A percentile compares a stretch with the other conserved stretches of the same genome.
These are phyloP conservation scores for Mycena chlorophos DNA, from an alignment of 768 basidiomycete genomes.

Conservation along the genomic window DNA sequence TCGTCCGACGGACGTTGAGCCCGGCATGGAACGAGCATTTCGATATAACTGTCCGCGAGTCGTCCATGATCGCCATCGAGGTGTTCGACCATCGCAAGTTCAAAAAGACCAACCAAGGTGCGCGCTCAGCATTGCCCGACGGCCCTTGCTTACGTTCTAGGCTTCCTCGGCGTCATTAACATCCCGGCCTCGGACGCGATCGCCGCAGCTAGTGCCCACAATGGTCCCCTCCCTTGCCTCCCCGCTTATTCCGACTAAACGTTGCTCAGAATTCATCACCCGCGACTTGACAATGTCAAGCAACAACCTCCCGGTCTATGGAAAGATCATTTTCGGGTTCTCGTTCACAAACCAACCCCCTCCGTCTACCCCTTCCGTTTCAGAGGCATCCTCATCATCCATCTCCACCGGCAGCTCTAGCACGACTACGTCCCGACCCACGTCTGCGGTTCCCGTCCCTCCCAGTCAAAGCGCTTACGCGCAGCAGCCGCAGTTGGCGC, in stretches of 20 bases:
- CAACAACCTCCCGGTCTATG: conserved; percentile 78
- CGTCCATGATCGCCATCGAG: conserved; percentile 78
- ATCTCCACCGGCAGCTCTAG: not conserved
- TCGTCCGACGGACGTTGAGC: conserved; percentile 65
- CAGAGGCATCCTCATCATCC: conserved; percentile 22
- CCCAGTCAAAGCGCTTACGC: conserved; percentile 3
- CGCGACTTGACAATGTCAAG: conserved; percentile 73
- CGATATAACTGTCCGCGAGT: conserved; percentile 65
- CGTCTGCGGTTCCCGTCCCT: conserved; percentile 4
- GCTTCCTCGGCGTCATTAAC: conserved; percentile 61
- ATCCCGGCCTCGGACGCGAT: conserved; percentile 57
- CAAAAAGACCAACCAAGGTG: conserved; percentile 86
- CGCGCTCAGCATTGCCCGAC: too few species aligned
- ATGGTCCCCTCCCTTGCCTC: conserved; percentile 37
- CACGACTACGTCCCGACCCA: conserved; percentile 7
- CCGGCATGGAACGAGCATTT: conserved; percentile 53
- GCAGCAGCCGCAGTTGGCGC: conserved; percentile 8
- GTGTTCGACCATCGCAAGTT: conserved; percentile 91
- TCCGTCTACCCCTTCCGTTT: conserved; percentile 22
- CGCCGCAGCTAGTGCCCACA: conserved; percentile 44
- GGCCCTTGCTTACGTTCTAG: too few species aligned
- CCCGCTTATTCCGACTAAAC: conserved; percentile 20
- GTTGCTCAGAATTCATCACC: conserved; percentile 61
- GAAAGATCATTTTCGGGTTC: conserved; percentile 73
- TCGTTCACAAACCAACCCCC: conserved; percentile 40